Percentiles rank a stretch among this genome's conserved stretches.
Conservation (phyloP, 1,284 basidiomycete genomes). For the Erythrobasidium hasegawianum region DNA sequence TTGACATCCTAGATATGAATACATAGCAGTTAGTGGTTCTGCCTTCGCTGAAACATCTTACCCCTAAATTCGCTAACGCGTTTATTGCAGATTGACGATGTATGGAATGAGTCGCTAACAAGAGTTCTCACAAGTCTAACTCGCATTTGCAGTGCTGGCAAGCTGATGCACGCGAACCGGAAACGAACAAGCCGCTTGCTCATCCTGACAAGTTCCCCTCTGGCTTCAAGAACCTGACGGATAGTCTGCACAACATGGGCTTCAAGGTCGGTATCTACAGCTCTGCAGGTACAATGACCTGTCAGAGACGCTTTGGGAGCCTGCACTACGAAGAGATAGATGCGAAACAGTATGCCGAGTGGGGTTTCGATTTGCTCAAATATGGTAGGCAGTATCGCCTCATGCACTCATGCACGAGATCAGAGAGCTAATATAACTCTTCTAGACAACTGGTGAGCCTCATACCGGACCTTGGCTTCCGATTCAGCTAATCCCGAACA, state of each 20-base stretch:
- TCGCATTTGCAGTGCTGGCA: conserved; percentile 48
- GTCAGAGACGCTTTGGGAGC: conserved; percentile 53
- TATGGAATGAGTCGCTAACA: too few relatives aligned
- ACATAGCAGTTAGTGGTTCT: neutral
- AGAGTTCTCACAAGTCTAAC: too few relatives aligned
- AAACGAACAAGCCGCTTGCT: conserved; percentile 44
- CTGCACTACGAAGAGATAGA: conserved; percentile 55
- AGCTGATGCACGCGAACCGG: conserved; percentile 42
- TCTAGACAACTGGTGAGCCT: neutral
- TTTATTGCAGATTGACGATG: too few relatives aligned
- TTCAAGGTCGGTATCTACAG: conserved; percentile 57
- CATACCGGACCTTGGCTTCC: neutral
- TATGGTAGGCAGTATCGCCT: conserved; percentile 53
- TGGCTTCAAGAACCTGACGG: conserved; percentile 53
- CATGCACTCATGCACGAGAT: too few relatives aligned
- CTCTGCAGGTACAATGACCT: conserved; percentile 54
- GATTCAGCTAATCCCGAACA: too few relatives aligned
- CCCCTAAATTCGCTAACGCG: too few relatives aligned
- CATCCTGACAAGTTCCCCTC: conserved; percentile 54
- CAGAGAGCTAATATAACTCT: neutral
- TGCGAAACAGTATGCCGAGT: conserved; percentile 54
- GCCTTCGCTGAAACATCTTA: neutral
- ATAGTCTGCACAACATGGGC: conserved; percentile 52
- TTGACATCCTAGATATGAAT: neutral
- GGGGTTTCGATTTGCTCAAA: conserved; percentile 54